Conservation (phyloP, 177 flowering plant genomes). For the Vitis hybrid region DNA sequence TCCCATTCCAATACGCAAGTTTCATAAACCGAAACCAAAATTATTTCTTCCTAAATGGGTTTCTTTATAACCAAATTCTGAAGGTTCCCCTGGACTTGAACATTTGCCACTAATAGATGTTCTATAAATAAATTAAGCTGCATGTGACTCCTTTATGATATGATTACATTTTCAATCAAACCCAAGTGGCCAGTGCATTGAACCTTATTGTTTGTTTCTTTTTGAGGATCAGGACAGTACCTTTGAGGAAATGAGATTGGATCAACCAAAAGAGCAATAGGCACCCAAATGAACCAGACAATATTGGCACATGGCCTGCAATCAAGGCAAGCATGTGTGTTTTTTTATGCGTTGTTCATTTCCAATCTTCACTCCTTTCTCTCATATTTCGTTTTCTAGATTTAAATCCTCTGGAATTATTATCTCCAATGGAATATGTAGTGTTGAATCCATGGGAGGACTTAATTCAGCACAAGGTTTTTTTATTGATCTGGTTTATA, state of each 20-base stretch:
- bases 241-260: not conserved
- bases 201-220: not conserved
- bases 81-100: too few relatives aligned
- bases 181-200: not conserved
- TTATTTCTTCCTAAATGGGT: too few relatives aligned
- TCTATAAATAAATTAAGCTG: not conserved
- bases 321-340: not conserved
- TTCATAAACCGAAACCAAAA: too few relatives aligned
- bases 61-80: too few relatives aligned
- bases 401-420: too few relatives aligned
- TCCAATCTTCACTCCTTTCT: not conserved
- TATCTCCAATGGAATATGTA: too few relatives aligned
- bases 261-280: slow-evolving; percentile 3
- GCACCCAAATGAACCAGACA: slow-evolving; percentile 10
- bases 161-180: slow-evolving; percentile 2
- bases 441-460: too few relatives aligned
- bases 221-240: slow-evolving; percentile 4
- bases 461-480: too few relatives aligned
- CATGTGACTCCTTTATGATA: not conserved
- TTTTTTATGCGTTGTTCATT: not conserved
- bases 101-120: not conserved
- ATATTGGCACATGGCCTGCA: slow-evolving; percentile 8
- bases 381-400: not conserved
- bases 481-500: too few relatives aligned
- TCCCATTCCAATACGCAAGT: too few relatives aligned